phyloP scores from a whole-genome alignment of 2,329 filamentous ascomycete species.

The Lachnum nothofagi region DNA sequence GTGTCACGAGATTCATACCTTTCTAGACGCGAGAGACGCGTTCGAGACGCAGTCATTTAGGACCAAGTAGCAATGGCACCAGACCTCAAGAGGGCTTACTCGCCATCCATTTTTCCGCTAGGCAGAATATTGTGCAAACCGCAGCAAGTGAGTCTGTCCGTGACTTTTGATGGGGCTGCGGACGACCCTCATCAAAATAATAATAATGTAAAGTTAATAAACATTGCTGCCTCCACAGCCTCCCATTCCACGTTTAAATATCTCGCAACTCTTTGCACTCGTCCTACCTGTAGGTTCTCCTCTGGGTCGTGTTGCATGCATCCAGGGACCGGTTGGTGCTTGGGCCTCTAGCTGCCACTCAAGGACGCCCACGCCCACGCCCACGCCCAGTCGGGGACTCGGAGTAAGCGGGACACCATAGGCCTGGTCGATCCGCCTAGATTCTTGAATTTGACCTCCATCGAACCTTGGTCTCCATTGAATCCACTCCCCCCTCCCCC shows the following conservation, averaged over 20 bases:
- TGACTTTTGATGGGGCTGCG: not conserved
- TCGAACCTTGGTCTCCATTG: not conserved
- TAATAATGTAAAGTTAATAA: too few species aligned
- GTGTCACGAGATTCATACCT: conserved; percentile 14
- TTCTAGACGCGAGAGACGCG: conserved; percentile 1
- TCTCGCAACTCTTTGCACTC: not conserved
- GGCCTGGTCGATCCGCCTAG: too few species aligned
- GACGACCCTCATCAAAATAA: not conserved
- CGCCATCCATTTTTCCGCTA: not conserved
- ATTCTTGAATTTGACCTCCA: not conserved
- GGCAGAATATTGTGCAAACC: not conserved
- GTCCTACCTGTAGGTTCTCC: too few species aligned
- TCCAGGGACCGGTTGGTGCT: not conserved
- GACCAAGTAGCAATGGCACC: not conserved
- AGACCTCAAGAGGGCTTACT: not conserved
- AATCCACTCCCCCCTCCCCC: not conserved
- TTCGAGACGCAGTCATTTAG: too few species aligned
- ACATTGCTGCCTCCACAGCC: too few species aligned
- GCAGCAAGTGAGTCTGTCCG: not conserved
- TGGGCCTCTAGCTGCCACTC: not conserved
- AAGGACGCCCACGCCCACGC: conserved; percentile 2
- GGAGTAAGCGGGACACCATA: too few species aligned
- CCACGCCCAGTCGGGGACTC: too few species aligned
- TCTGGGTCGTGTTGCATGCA: not conserved
- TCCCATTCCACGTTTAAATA: too few species aligned